phyloP scores from a whole-genome alignment of 2,329 filamentous ascomycete species.

The Cadophora luteo-olivacea region DNA sequence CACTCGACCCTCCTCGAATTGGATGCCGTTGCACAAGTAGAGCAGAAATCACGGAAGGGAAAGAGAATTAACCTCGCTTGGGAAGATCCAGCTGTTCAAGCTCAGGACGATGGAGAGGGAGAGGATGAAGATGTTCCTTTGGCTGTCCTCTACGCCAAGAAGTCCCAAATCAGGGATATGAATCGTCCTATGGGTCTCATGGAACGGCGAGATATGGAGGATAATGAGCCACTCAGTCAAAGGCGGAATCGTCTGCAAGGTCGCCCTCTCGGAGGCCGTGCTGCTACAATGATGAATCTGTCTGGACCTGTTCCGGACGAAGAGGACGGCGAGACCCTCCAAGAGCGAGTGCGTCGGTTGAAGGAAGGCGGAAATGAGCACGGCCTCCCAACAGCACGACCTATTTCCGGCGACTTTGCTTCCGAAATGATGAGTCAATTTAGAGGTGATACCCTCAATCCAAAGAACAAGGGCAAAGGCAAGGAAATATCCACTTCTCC shows the following conservation, averaged over 20 bases:
- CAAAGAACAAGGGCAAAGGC: conserved; percentile 47
- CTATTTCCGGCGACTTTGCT: conserved; percentile 71
- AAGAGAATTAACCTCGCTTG: conserved; percentile 88
- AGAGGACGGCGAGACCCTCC: conserved; percentile 69
- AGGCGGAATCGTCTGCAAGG: conserved; percentile 43
- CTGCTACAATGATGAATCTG: conserved; percentile 41
- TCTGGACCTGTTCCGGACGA: conserved; percentile 36
- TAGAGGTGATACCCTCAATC: conserved; percentile 52
- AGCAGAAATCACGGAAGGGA: conserved; percentile 74
- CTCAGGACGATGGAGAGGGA: conserved; percentile 56
- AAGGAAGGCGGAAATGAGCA: conserved; percentile 56
- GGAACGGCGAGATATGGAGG: conserved; percentile 84
- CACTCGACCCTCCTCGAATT: conserved; percentile 89
- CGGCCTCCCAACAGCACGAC: conserved; percentile 47
- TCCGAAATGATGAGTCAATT: conserved; percentile 72
- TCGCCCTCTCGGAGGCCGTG: conserved; percentile 33
- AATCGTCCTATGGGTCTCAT: conserved; percentile 75
- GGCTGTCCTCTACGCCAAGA: conserved; percentile 75
- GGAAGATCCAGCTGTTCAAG: conserved; percentile 70
- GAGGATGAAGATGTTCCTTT: conserved; percentile 88
- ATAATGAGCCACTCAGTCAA: conserved; percentile 74
- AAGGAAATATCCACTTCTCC: conserved; percentile 44
- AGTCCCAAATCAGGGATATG: conserved; percentile 52
- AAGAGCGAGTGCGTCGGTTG: conserved; percentile 68
- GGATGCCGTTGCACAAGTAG: conserved; percentile 86